phyloP scores from a whole-genome alignment of 2,329 filamentous ascomycete species.

The Claviceps pazoutovae region DNA sequence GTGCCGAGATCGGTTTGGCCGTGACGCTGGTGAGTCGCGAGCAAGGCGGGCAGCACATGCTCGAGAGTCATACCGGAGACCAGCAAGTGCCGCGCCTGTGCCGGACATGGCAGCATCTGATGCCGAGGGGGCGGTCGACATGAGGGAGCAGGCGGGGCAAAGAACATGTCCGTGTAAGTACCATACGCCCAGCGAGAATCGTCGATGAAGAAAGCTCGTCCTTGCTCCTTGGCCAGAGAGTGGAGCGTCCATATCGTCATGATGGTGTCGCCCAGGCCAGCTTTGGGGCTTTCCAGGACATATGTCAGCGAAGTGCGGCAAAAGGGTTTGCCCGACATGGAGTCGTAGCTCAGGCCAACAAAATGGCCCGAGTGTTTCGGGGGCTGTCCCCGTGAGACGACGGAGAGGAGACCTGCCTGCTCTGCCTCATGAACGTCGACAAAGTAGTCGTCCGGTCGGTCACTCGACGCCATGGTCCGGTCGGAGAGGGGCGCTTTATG shows the following conservation, averaged over 20 bases:
- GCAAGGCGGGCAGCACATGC: conserved; percentile 47
- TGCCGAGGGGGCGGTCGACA: conserved; percentile 61
- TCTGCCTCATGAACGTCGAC: conserved; percentile 64
- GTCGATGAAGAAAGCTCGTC: conserved; percentile 69
- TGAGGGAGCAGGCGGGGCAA: conserved; percentile 45
- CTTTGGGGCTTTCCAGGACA: conserved; percentile 57
- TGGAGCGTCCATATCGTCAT: conserved; percentile 77
- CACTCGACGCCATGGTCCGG: conserved; percentile 36
- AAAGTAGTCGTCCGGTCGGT: conserved; percentile 52
- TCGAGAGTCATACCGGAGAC: conserved; percentile 54
- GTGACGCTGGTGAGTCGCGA: conserved; percentile 19
- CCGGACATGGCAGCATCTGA: conserved; percentile 68
- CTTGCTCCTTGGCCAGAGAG: conserved; percentile 60
- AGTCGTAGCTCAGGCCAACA: conserved; percentile 32
- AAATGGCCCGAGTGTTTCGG: conserved; percentile 29
- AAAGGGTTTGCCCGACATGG: conserved; percentile 33
- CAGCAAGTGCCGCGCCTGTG: conserved; percentile 59
- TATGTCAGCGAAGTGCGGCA: conserved; percentile 66
- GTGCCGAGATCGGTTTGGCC: conserved; percentile 12
- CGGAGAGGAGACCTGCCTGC: conserved; percentile 44
- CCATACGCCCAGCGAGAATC: conserved; percentile 77
- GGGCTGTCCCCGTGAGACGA: conserved; percentile 19
- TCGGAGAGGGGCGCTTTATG: conserved; percentile 25
- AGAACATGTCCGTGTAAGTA: conserved; percentile 58
- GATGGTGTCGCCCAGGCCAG: conserved; percentile 62